A percentile compares a stretch with the other conserved stretches of the same genome.
phyloP scores from a whole-genome alignment of 1,139 yeast species.

The Meyerozyma smithsonii region DNA sequence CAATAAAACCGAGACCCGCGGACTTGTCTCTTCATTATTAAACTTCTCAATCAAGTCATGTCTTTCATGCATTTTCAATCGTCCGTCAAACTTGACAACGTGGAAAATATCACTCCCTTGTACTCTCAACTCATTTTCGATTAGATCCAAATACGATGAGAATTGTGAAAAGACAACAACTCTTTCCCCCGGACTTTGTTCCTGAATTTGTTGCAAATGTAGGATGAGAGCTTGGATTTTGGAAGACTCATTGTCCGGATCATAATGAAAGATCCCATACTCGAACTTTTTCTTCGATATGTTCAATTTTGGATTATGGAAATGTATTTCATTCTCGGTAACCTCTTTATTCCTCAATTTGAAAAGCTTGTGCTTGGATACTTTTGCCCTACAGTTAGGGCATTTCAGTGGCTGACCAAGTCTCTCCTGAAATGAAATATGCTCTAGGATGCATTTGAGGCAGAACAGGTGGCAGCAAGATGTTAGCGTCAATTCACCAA shows the following conservation, averaged over 20 bases:
- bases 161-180: slow-evolving; percentile 91
- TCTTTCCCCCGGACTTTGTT: slow-evolving; percentile 59
- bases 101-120: slow-evolving; percentile 41
- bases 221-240: slow-evolving; percentile 67
- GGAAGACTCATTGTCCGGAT: slow-evolving; percentile 57
- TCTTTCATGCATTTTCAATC: slow-evolving; percentile 65
- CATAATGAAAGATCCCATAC: slow-evolving; percentile 38
- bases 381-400: slow-evolving; percentile 53
- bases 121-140: slow-evolving; percentile 54
- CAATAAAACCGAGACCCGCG: slow-evolving; percentile 52
- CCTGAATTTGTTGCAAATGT: slow-evolving; percentile 51
- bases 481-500: slow-evolving; percentile 58
- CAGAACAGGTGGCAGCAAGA: slow-evolving; percentile 84
- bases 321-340: slow-evolving; percentile 27
- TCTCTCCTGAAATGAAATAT: slow-evolving; percentile 44
- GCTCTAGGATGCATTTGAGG: slow-evolving; percentile 67
- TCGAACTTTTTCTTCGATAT: slow-evolving; percentile 18
- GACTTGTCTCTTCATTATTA: slow-evolving; percentile 21
- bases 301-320: slow-evolving; percentile 23
- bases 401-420: slow-evolving; percentile 34
- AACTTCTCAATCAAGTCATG: slow-evolving; percentile 58
- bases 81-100: slow-evolving; percentile 74
- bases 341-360: slow-evolving; percentile 29
- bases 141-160: slow-evolving; percentile 73
- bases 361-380: slow-evolving; percentile 42